Base-by-base conservation (phyloP, 768 basidiomycete species). In the Boletellus ananiceps region DNA sequence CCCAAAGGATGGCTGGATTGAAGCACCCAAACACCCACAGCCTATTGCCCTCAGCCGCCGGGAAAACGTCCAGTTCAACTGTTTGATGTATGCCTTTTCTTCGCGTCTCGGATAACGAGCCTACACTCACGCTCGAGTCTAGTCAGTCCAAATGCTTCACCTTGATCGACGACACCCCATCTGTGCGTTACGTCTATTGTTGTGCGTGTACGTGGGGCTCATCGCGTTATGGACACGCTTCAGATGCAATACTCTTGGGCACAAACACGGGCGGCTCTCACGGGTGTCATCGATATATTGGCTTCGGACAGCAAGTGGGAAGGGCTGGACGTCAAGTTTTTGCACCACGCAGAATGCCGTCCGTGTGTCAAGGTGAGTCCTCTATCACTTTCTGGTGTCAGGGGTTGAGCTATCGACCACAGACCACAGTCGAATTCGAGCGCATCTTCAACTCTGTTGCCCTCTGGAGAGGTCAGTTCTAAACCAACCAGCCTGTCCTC, bases 231-330 rank as follows among this genome's bases (percentile, higher is more conserved):
- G 35, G 16, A 21, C 23, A 25, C 14, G 18, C n/a, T 34, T 11
- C 35, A 63, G 61, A 63, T 63, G 61, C 52, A 49, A 50, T 15
- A 27, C 27, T 48, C 56, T 0, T 63, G 61, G 61, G 16, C 52
- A 13, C 61, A 63, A 37, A 49, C 62, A 16, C 51, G 57, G 42
- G 54, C 45, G 4, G 54, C 62, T 23, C 52, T 64, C 12, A 3
- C 42, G 9, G 59, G 59, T 5, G 8, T 44, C 4, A 33, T 58
- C 8, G 52, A 58, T 3, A 32, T 34, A 7, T 11, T 64, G 9
- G 53, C 51, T 21, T 55, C 47, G 15, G 42, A 54, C 18, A 32
- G 4, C 41, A 44, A 19, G 12, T 63, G 61, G 61, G 52, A 36
- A 2, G 61, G 61, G 3, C 1, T 58, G 11, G 21, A 63, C 14